Percentiles rank a stretch among this genome's conserved stretches.
Evolutionary conservation across 495 filamentous ascomycete genomes (phyloP).

Genomic region (Lasiosphaeria ovina): DNA sequence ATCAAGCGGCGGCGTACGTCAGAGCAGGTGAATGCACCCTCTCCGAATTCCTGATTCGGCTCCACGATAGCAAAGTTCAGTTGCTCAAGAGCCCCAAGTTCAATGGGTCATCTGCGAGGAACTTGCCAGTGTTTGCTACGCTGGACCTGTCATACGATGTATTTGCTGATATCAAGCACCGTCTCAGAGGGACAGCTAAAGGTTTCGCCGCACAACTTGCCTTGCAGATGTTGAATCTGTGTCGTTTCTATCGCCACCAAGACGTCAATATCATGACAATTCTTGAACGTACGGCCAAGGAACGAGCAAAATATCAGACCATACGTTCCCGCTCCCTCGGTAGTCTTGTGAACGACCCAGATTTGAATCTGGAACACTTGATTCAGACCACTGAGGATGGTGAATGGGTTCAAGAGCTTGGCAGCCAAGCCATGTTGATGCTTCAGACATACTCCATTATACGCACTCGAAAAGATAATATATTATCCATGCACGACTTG

Average conservation of each 20-base stretch:
- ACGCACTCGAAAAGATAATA: not conserved
- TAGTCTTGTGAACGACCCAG: not conserved
- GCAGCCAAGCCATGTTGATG: constrained; percentile 1
- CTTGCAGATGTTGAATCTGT: constrained; percentile 14
- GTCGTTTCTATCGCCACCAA: constrained; percentile 26
- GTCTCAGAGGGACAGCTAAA: not conserved
- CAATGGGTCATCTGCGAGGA: not conserved
- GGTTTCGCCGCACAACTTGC: constrained; percentile 10
- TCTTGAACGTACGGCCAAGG: too few relatives aligned
- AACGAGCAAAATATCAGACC: too few relatives aligned
- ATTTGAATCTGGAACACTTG: constrained; percentile 6
- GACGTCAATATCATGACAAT: constrained; percentile 1
- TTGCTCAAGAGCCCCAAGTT: constrained; percentile 11
- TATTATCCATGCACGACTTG: constrained; percentile 22
- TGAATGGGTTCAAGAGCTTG: not conserved
- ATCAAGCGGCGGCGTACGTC: constrained; percentile 21
- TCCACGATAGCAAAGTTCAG: constrained; percentile 2
- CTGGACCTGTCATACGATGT: constrained; percentile 19
- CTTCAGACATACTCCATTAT: constrained; percentile 20
- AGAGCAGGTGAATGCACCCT: not conserved
- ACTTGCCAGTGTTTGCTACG: constrained; percentile 17
- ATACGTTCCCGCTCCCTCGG: too few relatives aligned
- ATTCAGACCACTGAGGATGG: constrained; percentile 6
- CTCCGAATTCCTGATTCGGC: constrained; percentile 8
- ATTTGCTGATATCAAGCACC: constrained; percentile 2